Evolutionary conservation across 805 yeast genomes (phyloP), one percentile per base, ranked within the genome.

Genomic region (Clavispora phyllophila): DNA sequence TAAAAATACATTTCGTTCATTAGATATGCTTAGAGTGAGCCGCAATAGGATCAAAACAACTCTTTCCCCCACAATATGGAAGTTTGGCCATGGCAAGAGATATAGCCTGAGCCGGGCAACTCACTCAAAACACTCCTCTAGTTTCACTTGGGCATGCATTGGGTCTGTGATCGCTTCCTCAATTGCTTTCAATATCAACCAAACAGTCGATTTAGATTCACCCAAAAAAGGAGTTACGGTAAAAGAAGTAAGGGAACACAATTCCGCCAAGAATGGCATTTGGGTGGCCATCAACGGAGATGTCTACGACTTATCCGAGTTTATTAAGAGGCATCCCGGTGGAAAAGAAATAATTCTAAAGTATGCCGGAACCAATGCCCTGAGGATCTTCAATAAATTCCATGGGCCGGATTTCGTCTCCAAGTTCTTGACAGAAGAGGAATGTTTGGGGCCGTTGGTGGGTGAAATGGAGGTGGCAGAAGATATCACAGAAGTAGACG

Each of bases 281-380:
- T 67, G 73, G 73, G 56, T 65, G 5, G 62, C 54, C 2, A 58
- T 67, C 37, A 50, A 64, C 25, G 65, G 63, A 2, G 38, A 60
- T 19, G 68, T 67, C 5, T 67, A 59, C 46, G 71, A 66, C 46
- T 46, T 67, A 36, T 60, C 70, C 9, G 52, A 53, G n/a, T 74
- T 73, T 45, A 41, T 72, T 3, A 50, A 61, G 4, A 46, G 53
- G 10, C 79, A 74, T 55, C 83, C 83, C 1, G 83, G 82, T 18
- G 83, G 83, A n/a, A 34, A 47, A 5, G 23, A 29, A 3, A 45
- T 50, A 24, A 44, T 50, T 24, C 33, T 40, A 24, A 38, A 41
- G 35, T 50, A 49, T 37, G 52, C 54, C 9, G 93, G 93, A 12
- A 79, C 76, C 45, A 88, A 85, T 54, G 82, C 77, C 5, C 65